Percentiles rank a stretch among this genome's conserved stretches.
These are phyloP conservation scores for Nyssa sinensis DNA, from an alignment of 148 eudicot genomes.

Conservation along the genomic window DNA sequence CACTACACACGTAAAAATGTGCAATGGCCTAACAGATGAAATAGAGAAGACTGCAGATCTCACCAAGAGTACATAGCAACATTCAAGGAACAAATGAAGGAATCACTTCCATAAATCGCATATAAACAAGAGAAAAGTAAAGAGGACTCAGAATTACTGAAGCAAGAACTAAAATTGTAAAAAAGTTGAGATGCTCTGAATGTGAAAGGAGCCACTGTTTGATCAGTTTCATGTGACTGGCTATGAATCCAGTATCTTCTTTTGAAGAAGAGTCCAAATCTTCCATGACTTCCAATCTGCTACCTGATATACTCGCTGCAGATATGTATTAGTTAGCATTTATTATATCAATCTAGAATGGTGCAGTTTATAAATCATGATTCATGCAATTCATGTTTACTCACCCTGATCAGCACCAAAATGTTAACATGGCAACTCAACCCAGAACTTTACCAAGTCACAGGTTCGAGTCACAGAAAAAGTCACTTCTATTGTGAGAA, in stretches of 20 bases:
- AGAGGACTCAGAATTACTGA: conserved; percentile 43
- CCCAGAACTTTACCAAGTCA: neutral
- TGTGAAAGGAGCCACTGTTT: conserved; percentile 54
- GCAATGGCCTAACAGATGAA: neutral
- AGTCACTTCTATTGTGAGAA: no score
- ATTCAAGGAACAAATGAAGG: neutral
- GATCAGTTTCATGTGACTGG: conserved; percentile 31
- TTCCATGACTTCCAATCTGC: conserved; percentile 33
- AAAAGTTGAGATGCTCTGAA: conserved; percentile 53
- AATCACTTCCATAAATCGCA: neutral
- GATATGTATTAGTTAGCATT: neutral
- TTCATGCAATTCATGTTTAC: neutral
- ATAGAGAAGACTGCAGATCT: neutral
- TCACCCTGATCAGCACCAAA: neutral
- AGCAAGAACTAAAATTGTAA: conserved; percentile 66
- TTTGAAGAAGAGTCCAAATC: conserved; percentile 37
- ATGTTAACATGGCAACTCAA: neutral
- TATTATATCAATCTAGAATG: neutral
- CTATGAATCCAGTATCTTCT: conserved; percentile 35
- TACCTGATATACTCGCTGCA: conserved; percentile 63
- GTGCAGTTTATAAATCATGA: neutral
- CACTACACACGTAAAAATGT: neutral
- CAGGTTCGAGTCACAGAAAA: no score
- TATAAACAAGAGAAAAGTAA: neutral
- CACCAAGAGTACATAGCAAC: neutral